Base-by-base conservation (phyloP, 1,284 basidiomycete species). In the Apiotrichum montevideense region DNA sequence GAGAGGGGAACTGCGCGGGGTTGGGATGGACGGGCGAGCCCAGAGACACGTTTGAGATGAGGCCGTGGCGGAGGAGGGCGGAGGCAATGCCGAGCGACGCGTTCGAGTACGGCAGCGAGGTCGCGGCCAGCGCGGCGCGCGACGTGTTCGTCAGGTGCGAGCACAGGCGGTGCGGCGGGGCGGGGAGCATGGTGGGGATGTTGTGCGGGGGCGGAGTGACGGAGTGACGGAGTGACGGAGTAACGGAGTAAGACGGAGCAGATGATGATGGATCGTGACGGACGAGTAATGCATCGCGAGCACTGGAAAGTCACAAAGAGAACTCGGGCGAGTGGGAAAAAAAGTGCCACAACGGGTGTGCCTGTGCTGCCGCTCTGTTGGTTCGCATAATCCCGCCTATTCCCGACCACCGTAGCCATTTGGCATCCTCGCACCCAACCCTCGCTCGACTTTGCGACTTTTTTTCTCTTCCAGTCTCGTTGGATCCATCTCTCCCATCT, bases 91-190 rank as follows among this genome's bases (percentile, higher is more conserved):
- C 69, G 48, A 76, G 64, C 14, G 71, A 64, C 32, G 69, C 62
- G 40, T 61, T 66, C 33, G 72, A 66, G 64, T 70, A 76, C 1
- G 75, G 75, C 33, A 77, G 52, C 21, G 73, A 70, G 11, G 75
- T 76, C 40, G 63, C 62, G 7, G 67, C 66, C 56, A 75, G 73
- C 29, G 70, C 67, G 3, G 68, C 68, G 50, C 69, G 68, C 14
- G 73, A 71, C 15, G 71, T 70, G 57, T 73, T 74, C 54, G 66
- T 58, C 34, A 77, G 67, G 53, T 77, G 75, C 21, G 74, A 65
- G 61, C 70, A 71, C 35, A 77, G 66, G 53, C 66, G 67, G 62
- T 69, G 66, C 6, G 75, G 73, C n/a, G 73, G 64, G 6, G 71
- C 56, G 35, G 66, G 61, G 63, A 67, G 58, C 43, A 39, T 39